Evolutionary conservation across 148 eudicot species (phyloP).

Genomic region (Rhododendron simsii): DNA sequence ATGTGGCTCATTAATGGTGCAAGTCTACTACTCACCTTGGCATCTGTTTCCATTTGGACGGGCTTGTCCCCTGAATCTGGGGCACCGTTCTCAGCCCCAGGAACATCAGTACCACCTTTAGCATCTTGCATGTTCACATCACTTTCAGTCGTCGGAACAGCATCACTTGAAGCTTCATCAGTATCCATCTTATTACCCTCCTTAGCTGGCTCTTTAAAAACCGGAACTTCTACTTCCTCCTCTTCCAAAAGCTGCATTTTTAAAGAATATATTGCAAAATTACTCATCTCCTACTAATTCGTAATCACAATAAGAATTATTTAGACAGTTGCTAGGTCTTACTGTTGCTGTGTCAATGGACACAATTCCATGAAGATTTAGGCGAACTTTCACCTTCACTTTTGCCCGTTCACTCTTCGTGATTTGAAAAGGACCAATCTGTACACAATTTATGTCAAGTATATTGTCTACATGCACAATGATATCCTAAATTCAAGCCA

Average conservation of each 20-base stretch:
- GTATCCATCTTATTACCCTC: conserved; percentile 55
- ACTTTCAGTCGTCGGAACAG: conserved; percentile 31
- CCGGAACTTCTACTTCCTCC: too few species aligned
- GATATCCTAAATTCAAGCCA: background rate
- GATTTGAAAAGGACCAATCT: conserved; percentile 89
- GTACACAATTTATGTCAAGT: conserved; percentile 10
- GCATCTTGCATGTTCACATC: conserved; percentile 92
- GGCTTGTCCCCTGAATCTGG: conserved; percentile 65
- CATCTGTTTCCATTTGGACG: conserved; percentile 79
- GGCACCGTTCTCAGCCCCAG: conserved; percentile 66
- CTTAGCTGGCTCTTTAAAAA: too few species aligned
- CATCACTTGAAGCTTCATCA: conserved; percentile 47
- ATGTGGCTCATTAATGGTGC: background rate
- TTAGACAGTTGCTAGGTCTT: conserved; percentile 20
- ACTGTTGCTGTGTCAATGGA: conserved; percentile 79
- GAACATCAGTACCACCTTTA: conserved; percentile 35
- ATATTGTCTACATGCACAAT: background rate
- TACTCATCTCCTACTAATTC: too few species aligned
- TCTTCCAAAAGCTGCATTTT: too few species aligned
- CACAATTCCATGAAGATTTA: conserved; percentile 78
- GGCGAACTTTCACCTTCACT: conserved; percentile 71
- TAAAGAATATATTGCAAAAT: too few species aligned
- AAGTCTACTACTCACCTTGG: conserved; percentile 42
- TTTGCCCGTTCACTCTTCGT: conserved; percentile 63
- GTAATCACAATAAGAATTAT: too few species aligned